Conservation (phyloP, 2,329 filamentous ascomycete species). For the Trichoderma afroharzianum region DNA sequence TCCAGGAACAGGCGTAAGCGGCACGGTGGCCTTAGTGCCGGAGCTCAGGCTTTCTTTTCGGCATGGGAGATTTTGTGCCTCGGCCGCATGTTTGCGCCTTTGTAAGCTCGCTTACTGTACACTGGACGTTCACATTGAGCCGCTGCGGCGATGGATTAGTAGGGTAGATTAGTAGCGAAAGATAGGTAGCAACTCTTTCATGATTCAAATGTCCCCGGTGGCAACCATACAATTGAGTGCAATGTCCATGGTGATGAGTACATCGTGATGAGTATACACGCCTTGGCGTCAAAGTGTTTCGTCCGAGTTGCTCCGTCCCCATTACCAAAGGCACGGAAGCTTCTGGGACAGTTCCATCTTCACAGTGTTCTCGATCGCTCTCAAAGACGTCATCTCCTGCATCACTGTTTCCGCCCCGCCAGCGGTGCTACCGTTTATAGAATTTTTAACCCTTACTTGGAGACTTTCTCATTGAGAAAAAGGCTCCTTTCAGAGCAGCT, state of each 20-base stretch:
- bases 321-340: no score
- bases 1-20: background rate
- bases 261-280: no score
- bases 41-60: background rate
- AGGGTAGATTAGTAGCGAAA: background rate
- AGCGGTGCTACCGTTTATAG: no score
- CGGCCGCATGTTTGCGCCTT: background rate
- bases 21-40: background rate
- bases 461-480: no score
- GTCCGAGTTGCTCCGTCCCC: no score
- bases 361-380: background rate
- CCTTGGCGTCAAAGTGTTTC: no score
- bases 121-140: background rate
- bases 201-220: background rate
- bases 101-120: no score
- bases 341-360: background rate
- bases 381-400: background rate
- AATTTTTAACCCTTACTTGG: no score
- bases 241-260: background rate
- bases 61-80: background rate
- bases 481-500: background rate
- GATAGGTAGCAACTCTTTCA: background rate
- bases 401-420: background rate
- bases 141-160: background rate
- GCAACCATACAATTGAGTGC: background rate